Base-by-base conservation (phyloP, 306 rosid species). In the Lathyrus tuberosus region DNA sequence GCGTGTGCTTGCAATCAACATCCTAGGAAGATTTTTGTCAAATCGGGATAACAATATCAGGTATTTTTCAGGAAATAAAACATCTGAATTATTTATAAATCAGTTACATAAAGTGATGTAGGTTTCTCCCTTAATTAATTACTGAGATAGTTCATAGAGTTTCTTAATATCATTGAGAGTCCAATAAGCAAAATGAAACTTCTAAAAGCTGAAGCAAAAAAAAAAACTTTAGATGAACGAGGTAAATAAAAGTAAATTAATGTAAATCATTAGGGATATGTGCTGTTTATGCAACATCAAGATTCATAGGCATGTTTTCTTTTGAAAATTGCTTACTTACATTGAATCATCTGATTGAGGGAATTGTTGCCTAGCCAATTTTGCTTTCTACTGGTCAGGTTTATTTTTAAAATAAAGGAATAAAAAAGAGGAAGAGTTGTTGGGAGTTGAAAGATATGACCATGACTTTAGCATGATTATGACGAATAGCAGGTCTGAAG, bases 21-120 rank as follows among this genome's bases (percentile, higher is more conserved):
- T 91, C 79, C 80, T 94, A 76, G 99, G 99, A 67, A 88, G 99
- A 84, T 94, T 94, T 83, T 89, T 94, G 83, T 91, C 99, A 31
- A 94, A 94, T 62, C 92, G 95, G 44, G 99, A 94, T 83, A 94
- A 94, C 80, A 94, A 94, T 82, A 94, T 91, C 87, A 94, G 99
- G 99, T 94, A 59, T 72, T 22, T 42, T 64, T 64, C 53, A 18
- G 18, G 51, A 62, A 62, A 40, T 9, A 40, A 38, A 62, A 38
- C 30, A 78, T 81, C 76, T 78, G 44, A 46, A 52, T 52, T 70
- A 24, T 66, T 60, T 78, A 1, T 42, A 38, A 38, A 38, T 35
- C 43, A 59, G 44, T 60, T 62, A 60, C 15, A 33, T 5, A 8
- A 5, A 62, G 31, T 38, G 31, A 41, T 17, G 28, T 37, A 17